Base-by-base conservation (phyloP, 1,139 yeast genomes). In the Magnusiomyces tetraspermus region DNA sequence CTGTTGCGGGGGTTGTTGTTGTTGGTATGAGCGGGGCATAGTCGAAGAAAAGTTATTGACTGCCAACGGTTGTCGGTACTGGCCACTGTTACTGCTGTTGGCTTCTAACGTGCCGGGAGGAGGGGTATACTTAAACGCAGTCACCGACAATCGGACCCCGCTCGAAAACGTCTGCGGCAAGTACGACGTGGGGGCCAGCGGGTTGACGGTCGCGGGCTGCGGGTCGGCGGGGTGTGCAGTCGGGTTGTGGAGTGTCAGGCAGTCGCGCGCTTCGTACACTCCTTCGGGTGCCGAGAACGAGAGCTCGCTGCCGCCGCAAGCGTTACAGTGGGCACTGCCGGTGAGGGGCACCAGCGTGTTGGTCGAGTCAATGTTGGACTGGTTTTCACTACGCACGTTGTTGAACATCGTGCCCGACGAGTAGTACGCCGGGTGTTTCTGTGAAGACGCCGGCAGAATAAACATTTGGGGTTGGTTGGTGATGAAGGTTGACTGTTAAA, bases 151-250 rank as follows among this genome's bases (percentile, higher is more conserved):
- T 28, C 60, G 55, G 37, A 61, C 60, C 8, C 69, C 68, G 24
- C 59, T 55, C 15, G 67, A 60, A 48, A 59, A 60, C 31, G 63
- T 55, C 19, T 62, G 55, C 15, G 69, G 68, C 26, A 57, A 58
- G 36, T 59, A 60, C 38, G 60, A 58, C 15, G 67, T 63, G 6
- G 72, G 71, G 2, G 71, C 67, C 51, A 69, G 57, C 24, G 72
- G 72, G 54, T 69, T 69, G 46, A 67, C 58, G 22, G 64, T 63
- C 28, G 64, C 58, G 21, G 68, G 65, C 10, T 68, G 68, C 11
- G 68, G 67, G 51, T 68, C 71, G 4, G 68, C 61, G 1, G 72
- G 72, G 52, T 68, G 72, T 2, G 70, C 68, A 4, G 66, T 59
- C 15, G 72, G 72, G 13, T 63, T 63, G 10, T 71, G 70, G 41